Conservation (phyloP, 208 protist species). For the Perkinsela sp. region DNA sequence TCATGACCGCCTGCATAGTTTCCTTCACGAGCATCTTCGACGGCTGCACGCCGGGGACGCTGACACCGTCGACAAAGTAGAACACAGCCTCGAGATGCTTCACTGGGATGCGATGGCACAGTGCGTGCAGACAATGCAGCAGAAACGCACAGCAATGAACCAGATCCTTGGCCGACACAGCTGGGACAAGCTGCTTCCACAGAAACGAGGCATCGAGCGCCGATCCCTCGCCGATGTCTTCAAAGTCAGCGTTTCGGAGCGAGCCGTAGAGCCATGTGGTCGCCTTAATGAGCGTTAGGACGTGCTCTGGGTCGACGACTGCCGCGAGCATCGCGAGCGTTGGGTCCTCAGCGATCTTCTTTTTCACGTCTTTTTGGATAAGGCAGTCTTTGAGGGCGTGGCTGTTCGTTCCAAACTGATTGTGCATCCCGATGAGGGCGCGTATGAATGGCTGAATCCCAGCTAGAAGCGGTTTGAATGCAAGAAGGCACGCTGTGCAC, state of each 20-base stretch:
- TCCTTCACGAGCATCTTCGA: background rate
- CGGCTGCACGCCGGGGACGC: background rate
- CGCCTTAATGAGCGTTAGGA: background rate
- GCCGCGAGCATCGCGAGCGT: background rate
- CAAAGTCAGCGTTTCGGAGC: background rate
- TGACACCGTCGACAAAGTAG: background rate
- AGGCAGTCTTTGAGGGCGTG: background rate
- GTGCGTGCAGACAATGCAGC: background rate
- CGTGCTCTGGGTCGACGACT: background rate
- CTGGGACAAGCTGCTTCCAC: background rate
- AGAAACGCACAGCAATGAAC: background rate
- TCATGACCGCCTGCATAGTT: background rate
- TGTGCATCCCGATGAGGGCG: background rate
- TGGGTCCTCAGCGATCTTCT: background rate
- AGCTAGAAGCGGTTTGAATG: background rate
- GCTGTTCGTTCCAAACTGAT: background rate
- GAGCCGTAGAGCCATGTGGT: background rate
- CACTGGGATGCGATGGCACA: background rate
- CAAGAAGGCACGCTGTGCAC: background rate
- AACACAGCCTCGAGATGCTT: background rate
- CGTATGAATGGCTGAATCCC: background rate
- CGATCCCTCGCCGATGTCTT: background rate
- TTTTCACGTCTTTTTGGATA: background rate
- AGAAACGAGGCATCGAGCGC: background rate
- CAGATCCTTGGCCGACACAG: background rate